Evolutionary conservation across 1,284 basidiomycete species (phyloP).

Genomic region (Cryptococcus jaspeensis): DNA sequence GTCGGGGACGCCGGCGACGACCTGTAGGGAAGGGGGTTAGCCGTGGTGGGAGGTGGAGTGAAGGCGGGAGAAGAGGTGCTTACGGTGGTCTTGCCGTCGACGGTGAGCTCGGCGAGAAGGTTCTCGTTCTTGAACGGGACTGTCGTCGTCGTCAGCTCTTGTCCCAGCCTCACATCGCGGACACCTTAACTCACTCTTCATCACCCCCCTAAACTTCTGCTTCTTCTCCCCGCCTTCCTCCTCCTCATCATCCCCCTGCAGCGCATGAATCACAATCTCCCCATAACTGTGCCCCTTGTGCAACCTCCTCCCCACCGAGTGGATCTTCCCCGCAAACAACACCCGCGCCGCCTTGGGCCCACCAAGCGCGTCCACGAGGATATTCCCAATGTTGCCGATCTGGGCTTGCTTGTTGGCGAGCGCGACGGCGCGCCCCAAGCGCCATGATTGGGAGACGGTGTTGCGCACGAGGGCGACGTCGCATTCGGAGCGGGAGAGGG

Average conservation of each 20-base stretch:
- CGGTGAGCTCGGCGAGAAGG: slow-evolving; percentile 54
- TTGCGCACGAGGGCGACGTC: slow-evolving; percentile 46
- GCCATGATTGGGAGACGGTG: slow-evolving; percentile 59
- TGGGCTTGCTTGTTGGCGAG: slow-evolving; percentile 52
- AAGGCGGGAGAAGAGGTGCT: not conserved
- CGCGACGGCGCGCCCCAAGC: slow-evolving; percentile 57
- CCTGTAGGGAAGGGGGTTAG: no score
- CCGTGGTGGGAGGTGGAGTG: slow-evolving; percentile 4
- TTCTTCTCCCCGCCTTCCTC: slow-evolving; percentile 35
- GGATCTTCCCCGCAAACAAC: slow-evolving; percentile 60
- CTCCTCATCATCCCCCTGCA: slow-evolving; percentile 57
- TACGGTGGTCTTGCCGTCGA: slow-evolving; percentile 43
- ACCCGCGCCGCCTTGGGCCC: slow-evolving; percentile 57
- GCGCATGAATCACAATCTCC: slow-evolving; percentile 55
- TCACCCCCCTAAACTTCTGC: slow-evolving; percentile 21
- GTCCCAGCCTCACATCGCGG: no score
- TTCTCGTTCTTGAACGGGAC: slow-evolving; percentile 65
- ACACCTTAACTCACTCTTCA: slow-evolving; percentile 24
- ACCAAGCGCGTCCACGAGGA: slow-evolving; percentile 57
- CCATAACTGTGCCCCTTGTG: slow-evolving; percentile 59
- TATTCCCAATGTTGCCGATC: slow-evolving; percentile 29
- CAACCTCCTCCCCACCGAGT: slow-evolving; percentile 56
- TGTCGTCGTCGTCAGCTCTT: slow-evolving; percentile 13
- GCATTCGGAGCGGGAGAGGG: slow-evolving; percentile 16
- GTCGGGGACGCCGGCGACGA: slow-evolving; percentile 59